These are phyloP conservation scores for Blastocystis sp. DNA, from an alignment of 352 stramenopile genomes.

Conservation along the genomic window DNA sequence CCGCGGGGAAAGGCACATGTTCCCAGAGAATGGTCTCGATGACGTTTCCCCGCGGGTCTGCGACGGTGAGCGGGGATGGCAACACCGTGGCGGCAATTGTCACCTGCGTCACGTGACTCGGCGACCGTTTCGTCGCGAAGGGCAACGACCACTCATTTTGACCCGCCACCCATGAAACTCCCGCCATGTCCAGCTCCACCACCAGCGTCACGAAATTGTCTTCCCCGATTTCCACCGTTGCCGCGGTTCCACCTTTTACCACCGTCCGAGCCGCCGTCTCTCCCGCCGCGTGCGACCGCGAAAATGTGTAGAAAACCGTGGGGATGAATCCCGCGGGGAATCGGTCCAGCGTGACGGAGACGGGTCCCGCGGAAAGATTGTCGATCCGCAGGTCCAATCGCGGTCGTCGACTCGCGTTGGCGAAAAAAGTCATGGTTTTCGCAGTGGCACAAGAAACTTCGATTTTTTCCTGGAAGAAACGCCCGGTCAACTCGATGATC, in stretches of 20 bases:
- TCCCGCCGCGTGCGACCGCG: not conserved
- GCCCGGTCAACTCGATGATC: not conserved
- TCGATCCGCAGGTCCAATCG: slow-evolving; percentile 27
- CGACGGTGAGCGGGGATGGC: not conserved
- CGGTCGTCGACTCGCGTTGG: not conserved
- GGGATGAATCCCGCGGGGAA: slow-evolving; percentile 25
- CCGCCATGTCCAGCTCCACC: slow-evolving; percentile 42
- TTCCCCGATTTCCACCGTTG: not conserved
- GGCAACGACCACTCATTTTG: not conserved
- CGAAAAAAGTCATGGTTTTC: not conserved
- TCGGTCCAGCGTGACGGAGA: not conserved
- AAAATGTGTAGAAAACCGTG: slow-evolving; percentile 36
- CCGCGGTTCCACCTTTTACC: not conserved
- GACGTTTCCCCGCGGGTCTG: not conserved
- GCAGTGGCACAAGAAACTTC: not conserved
- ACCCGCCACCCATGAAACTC: not conserved
- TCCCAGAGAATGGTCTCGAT: not conserved
- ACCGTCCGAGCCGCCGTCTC: not conserved
- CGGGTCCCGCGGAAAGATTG: not conserved
- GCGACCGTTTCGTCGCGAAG: not conserved
- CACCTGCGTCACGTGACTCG: not conserved
- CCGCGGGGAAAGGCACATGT: not conserved
- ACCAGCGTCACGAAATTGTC: not conserved
- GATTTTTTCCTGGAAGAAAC: slow-evolving; percentile 25
- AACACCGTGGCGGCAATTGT: not conserved